Base-by-base conservation (phyloP, 768 basidiomycete genomes). In the Dacryopinax spathularia region DNA sequence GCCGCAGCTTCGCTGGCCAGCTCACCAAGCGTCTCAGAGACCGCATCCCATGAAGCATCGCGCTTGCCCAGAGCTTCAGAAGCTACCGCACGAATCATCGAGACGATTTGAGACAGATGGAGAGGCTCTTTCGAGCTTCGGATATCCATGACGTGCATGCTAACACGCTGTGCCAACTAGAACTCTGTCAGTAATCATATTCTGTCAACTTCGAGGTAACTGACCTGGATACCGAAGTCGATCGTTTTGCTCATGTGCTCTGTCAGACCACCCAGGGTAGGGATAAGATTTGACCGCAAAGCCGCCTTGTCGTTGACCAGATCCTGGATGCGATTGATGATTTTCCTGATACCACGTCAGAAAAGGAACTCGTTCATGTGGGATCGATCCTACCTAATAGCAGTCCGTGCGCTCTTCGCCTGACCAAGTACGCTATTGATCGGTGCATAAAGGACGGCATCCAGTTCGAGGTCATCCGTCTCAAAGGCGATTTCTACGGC, bases 191-290 rank as follows among this genome's bases (percentile, higher is more conserved):
- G 44, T 15, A 22, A n/a, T n/a, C n/a, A n/a, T n/a, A n/a, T n/a
- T n/a, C n/a, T n/a, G n/a, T n/a, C n/a, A n/a, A n/a, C n/a, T n/a
- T n/a, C n/a, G n/a, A n/a, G n/a, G n/a, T 4, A 61, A 63, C 85
- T 62, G 65, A 91, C 91, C 62, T 89, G 88, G 63, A 96, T 89
- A 71, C 91, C 91, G 71, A 95, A 90, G 74, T 94, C 91, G 67
- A 92, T 86, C 10, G 92, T 81, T 65, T 89, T 89, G 1, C 86
- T 84, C 0, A 91, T 84, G 31, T 81, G 77, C 63, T 87, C 84
- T 69, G 82, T 84, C n/a, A 91, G 72, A 1, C 79, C 78, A 65
- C 87, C 83, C 70, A 93, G 81, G 48, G 88, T 87, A 2, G 85
- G 82, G 13, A 88, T 76, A 31, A 92, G 79, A 69, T 83, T 80